phyloP scores from a whole-genome alignment of 2,329 filamentous ascomycete species.

The Colletotrichum viniferum region DNA sequence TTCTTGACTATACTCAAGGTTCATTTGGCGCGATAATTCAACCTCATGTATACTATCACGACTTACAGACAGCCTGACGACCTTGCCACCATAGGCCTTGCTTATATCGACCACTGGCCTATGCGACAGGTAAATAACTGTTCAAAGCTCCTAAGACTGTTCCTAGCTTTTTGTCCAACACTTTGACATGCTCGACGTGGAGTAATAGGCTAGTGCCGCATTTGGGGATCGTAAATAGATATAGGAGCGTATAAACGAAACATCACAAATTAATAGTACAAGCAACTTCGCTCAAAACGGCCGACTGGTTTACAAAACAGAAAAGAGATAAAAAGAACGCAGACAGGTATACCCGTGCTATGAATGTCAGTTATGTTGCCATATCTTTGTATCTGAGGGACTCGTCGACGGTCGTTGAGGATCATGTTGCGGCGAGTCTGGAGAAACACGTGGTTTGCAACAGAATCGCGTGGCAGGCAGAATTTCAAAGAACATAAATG shows the following conservation, averaged over 20 bases:
- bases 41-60: neutral
- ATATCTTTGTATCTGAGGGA: neutral
- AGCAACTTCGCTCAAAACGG: neutral
- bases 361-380: neutral
- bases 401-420: neutral
- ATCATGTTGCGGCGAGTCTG: neutral
- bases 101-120: neutral
- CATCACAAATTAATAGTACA: neutral
- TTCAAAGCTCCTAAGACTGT: fast-evolving
- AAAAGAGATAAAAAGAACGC: neutral
- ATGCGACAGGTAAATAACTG: fast-evolving
- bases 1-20: fast-evolving
- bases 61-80: fast-evolving
- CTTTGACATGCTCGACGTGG: neutral
- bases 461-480: neutral
- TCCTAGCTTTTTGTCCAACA: neutral
- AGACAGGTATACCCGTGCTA: neutral
- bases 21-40: neutral
- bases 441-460: neutral
- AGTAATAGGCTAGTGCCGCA: neutral
- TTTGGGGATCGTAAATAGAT: neutral
- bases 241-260: neutral
- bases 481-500: no score
- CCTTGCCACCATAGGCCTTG: neutral
- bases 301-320: neutral